These are phyloP conservation scores for Yarrowia sp. DNA, from an alignment of 805 yeast genomes.

Conservation along the genomic window DNA sequence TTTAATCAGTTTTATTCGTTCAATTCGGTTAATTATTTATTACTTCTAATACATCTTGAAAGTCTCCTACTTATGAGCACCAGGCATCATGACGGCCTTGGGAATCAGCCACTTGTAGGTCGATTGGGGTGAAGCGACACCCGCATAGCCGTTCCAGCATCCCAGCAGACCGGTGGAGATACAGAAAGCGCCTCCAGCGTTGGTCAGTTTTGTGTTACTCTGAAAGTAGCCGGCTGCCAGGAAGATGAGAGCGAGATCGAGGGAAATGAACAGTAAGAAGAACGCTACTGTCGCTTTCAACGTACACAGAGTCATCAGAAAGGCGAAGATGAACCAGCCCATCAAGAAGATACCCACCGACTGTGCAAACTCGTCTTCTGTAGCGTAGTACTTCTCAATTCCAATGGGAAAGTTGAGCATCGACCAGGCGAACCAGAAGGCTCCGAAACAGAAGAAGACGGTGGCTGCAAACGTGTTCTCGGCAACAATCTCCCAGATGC, in stretches of 20 bases:
- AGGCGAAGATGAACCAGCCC: constrained; percentile 70
- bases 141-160: constrained; percentile 67
- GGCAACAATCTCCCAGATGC: constrained; percentile 68
- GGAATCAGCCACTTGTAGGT: constrained; percentile 31
- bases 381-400: constrained; percentile 54
- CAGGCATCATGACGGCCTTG: constrained; percentile 22
- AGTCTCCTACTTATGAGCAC: constrained; percentile 1
- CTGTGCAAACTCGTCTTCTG: constrained; percentile 49
- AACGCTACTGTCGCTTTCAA: constrained; percentile 70
- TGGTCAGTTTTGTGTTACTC: constrained; percentile 51
- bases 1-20: too few relatives aligned
- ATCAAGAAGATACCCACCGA: constrained; percentile 66
- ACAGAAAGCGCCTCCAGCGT: constrained; percentile 70
- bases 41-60: not conserved
- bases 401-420: constrained; percentile 57
- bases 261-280: constrained; percentile 60
- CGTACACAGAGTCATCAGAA: constrained; percentile 60
- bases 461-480: constrained; percentile 71
- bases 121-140: constrained; percentile 63
- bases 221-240: constrained; percentile 61
- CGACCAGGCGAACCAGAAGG: constrained; percentile 72
- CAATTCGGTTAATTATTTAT: too few relatives aligned
- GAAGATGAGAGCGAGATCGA: constrained; percentile 51
- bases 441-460: constrained; percentile 56
- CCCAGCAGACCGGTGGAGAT: constrained; percentile 60